phyloP scores from a whole-genome alignment of 192 early-diverging fungal genomes.

The Cetraspora pellucida region DNA sequence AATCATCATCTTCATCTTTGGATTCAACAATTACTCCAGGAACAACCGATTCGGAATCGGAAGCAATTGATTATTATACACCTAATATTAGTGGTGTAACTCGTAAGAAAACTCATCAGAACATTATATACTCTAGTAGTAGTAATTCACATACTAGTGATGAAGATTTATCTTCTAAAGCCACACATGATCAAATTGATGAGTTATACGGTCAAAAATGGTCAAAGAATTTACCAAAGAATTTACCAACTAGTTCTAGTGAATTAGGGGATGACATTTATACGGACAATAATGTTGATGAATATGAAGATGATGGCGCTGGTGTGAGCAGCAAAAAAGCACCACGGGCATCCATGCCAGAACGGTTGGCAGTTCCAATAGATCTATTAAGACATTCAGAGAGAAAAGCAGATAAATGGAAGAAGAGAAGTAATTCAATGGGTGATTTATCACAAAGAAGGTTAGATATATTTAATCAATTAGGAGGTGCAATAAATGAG shows the following conservation, averaged over 20 bases:
- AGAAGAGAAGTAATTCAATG: constrained; percentile 6
- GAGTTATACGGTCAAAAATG: too few relatives aligned
- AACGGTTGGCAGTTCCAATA: not conserved
- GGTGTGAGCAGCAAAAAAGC: not conserved
- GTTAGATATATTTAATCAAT: not conserved
- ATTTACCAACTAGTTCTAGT: too few relatives aligned
- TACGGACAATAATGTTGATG: not conserved
- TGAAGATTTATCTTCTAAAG: too few relatives aligned
- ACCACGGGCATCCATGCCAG: not conserved
- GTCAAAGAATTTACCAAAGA: too few relatives aligned
- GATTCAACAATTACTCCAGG: constrained; percentile 12
- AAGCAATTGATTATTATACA: too few relatives aligned
- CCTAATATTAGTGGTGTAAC: not conserved
- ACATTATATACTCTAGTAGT: not conserved
- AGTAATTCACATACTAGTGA: too few relatives aligned
- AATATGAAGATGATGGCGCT: not conserved
- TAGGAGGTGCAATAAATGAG: not conserved
- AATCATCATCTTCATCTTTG: not conserved
- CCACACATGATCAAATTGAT: too few relatives aligned
- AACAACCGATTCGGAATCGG: constrained; percentile 13
- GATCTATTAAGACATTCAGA: not conserved
- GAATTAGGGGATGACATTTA: too few relatives aligned
- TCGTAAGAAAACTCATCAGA: not conserved
- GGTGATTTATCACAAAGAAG: constrained; percentile 1
- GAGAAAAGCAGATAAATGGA: not conserved